Evolutionary conservation across 768 basidiomycete genomes (phyloP), one percentile per base, ranked within the genome.

Genomic region (Termitomyces sp.): DNA sequence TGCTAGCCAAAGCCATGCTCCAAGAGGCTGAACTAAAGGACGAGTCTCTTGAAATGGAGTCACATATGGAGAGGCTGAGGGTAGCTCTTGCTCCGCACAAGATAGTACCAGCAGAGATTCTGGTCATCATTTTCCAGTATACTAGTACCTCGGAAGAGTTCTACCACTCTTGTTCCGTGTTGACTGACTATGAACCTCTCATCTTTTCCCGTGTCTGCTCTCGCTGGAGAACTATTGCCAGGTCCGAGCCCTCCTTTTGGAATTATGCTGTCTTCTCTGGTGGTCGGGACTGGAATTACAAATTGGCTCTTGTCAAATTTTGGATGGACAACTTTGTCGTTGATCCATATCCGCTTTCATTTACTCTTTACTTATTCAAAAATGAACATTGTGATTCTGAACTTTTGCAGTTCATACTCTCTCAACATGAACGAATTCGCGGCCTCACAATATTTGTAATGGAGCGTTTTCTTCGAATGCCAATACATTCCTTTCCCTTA

Each of bases 321-420:
- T 39, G 37, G 37, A 39, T 18, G 18, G 5, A n/a, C 37, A 39
- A 39, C 37, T 39, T 39, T 37, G 36, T 37, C 36, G 36, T 37
- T 14, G 36, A 14, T 18, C 16, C 36, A 13, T 10, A 34, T 13
- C 10, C 34, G 16, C 36, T 37, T 37, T 37, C 36, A n/a, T n/a
- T n/a, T n/a, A 39, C 37, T 39, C 36, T 16, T 5, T 16, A 37
- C 16, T 16, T 4, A 39, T 0, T 0, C 4, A n/a, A 16, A 8
- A n/a, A 5, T 5, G 5, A 12, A 5, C 2, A 14, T 0, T 3
- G 0, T 6, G 7, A n/a, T n/a, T n/a, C n/a, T n/a, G n/a, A 37
- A 37, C 14, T 6, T 1, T 6, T 39, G 18, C 37, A 39, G 37
- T 6, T 39, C 37, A 1, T 39, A 7, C 18, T 39, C 1, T 39